Conservation (phyloP, 768 basidiomycete genomes). For the Leccinum imitatum region DNA sequence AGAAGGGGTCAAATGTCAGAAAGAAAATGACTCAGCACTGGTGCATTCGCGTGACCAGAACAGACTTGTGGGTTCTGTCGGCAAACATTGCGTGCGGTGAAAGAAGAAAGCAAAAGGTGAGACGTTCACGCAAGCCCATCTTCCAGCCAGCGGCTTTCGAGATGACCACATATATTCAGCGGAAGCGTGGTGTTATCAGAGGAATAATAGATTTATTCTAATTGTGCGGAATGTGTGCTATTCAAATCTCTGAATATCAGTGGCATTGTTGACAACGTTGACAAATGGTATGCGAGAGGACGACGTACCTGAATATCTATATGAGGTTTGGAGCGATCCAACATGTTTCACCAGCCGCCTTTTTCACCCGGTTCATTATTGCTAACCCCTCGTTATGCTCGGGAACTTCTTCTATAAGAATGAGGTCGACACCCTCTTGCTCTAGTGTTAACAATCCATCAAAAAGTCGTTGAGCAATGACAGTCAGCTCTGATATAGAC, state of each 20-base stretch:
- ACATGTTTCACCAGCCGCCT: constrained; percentile 70
- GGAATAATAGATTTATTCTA: neutral
- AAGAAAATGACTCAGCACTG: neutral
- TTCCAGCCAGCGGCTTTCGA: neutral
- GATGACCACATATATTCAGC: neutral
- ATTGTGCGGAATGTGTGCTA: neutral
- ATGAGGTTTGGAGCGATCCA: constrained; percentile 27
- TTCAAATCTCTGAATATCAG: neutral
- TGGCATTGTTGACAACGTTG: neutral
- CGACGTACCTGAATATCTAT: constrained; percentile 22
- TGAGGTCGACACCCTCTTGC: constrained; percentile 68
- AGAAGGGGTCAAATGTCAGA: neutral
- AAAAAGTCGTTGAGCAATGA: constrained; percentile 81
- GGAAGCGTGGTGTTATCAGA: neutral
- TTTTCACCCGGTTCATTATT: constrained; percentile 90
- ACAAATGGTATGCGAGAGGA: neutral
- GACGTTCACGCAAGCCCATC: neutral
- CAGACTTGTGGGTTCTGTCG: neutral
- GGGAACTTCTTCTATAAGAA: constrained; percentile 80
- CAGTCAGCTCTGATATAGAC: constrained; percentile 52
- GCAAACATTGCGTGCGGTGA: neutral
- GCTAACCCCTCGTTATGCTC: constrained; percentile 87
- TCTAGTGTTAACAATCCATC: constrained; percentile 86
- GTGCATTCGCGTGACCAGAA: neutral
- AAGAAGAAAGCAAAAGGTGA: neutral